Conservation (phyloP, 2,329 filamentous ascomycete genomes). For the Cercospora sp. region DNA sequence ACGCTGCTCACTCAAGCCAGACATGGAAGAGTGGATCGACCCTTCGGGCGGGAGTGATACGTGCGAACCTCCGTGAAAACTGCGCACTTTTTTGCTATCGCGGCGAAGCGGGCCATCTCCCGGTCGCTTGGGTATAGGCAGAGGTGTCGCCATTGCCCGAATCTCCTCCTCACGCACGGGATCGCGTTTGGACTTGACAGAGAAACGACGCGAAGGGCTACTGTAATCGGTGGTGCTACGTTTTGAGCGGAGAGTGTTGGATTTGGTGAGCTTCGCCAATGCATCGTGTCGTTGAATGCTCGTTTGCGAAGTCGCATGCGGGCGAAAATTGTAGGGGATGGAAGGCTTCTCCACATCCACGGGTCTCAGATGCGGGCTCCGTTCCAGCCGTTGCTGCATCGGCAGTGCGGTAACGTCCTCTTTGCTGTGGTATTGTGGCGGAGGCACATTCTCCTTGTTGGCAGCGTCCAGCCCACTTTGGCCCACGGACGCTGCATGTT, state of each 20-base stretch:
- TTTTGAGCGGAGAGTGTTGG: slow-evolving; percentile 42
- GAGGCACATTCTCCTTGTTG: slow-evolving; percentile 32
- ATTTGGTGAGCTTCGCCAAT: slow-evolving; percentile 23
- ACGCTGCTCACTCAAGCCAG: slow-evolving; percentile 70
- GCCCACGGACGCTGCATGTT: slow-evolving; percentile 9
- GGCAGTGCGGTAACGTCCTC: slow-evolving; percentile 54
- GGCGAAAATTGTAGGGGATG: slow-evolving; percentile 49
- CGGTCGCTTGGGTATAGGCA: slow-evolving; percentile 60
- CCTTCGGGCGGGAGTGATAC: slow-evolving; percentile 72
- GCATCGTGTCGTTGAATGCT: slow-evolving; percentile 32
- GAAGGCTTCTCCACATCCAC: slow-evolving; percentile 42
- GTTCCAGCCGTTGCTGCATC: slow-evolving; percentile 41
- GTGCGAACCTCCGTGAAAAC: slow-evolving; percentile 64
- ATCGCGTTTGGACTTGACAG: slow-evolving; percentile 71
- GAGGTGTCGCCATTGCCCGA: slow-evolving; percentile 73
- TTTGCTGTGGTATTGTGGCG: slow-evolving; percentile 35
- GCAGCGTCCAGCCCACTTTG: slow-evolving; percentile 16
- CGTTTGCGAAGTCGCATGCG: slow-evolving; percentile 34
- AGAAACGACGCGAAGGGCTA: slow-evolving; percentile 64
- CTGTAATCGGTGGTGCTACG: slow-evolving; percentile 48
- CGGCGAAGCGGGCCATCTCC: slow-evolving; percentile 53
- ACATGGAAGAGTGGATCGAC: slow-evolving; percentile 75
- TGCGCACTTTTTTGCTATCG: slow-evolving; percentile 67
- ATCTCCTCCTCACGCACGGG: slow-evolving; percentile 83
- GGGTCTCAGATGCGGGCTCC: slow-evolving; percentile 52